These are phyloP conservation scores for Fusarium phyllophilum DNA, from an alignment of 2,329 filamentous ascomycete species.

Conservation along the genomic window DNA sequence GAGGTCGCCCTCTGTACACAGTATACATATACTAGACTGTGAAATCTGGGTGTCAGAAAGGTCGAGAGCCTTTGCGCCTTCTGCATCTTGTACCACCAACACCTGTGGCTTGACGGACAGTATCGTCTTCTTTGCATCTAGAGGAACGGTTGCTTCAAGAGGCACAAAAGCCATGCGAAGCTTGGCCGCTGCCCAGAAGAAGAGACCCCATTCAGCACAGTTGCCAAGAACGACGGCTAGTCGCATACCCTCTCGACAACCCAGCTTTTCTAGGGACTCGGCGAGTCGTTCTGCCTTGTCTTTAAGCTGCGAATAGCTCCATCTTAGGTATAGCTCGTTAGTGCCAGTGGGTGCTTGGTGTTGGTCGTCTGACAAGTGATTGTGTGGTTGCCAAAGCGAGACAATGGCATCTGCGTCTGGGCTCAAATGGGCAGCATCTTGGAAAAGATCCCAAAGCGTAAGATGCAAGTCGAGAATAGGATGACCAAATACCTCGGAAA, in stretches of 20 bases:
- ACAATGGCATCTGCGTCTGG: slow-evolving; percentile 51
- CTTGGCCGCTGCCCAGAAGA: slow-evolving; percentile 51
- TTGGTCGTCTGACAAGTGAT: slow-evolving; percentile 2
- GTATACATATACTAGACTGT: slow-evolving; percentile 28
- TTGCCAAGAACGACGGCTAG: slow-evolving; percentile 50
- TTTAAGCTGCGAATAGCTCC: slow-evolving; percentile 46
- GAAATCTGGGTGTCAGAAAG: not conserved
- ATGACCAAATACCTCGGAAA: slow-evolving; percentile 46
- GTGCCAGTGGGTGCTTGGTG: not conserved
- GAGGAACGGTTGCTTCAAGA: slow-evolving; percentile 45
- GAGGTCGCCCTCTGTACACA: slow-evolving; percentile 34
- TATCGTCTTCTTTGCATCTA: slow-evolving; percentile 41
- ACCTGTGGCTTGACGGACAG: slow-evolving; percentile 41
- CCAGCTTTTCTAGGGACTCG: slow-evolving; percentile 31
- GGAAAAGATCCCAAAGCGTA: slow-evolving; percentile 49
- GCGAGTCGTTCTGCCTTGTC: slow-evolving; percentile 42
- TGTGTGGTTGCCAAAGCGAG: slow-evolving; percentile 48
- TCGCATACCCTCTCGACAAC: slow-evolving; percentile 44
- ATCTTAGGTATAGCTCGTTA: slow-evolving; percentile 38
- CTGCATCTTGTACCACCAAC: slow-evolving; percentile 48
- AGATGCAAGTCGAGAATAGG: slow-evolving; percentile 43
- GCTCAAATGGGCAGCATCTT: slow-evolving; percentile 38
- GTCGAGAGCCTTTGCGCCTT: slow-evolving; percentile 33
- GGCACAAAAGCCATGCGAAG: slow-evolving; percentile 50
- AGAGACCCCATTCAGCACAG: slow-evolving; percentile 52